Base-by-base conservation (phyloP, 768 basidiomycete species). In the Lactarius deliciosus region DNA sequence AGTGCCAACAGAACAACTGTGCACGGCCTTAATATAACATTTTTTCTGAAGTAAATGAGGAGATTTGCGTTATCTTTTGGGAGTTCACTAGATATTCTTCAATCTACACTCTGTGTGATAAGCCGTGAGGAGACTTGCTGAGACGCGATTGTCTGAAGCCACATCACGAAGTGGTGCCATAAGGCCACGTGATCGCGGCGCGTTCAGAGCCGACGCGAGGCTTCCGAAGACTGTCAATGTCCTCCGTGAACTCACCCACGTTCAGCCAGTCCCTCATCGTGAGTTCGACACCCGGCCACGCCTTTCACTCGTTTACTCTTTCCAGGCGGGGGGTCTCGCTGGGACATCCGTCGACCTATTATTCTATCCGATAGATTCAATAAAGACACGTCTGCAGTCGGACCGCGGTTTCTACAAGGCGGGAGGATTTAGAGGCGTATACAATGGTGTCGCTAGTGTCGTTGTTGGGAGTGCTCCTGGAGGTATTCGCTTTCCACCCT, bases 341-440 rank as follows among this genome's bases (percentile, higher is more conserved):
- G 96, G 96, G 32, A 90, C 93, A 9, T 83, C 94, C 2, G 96
- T 98, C 20, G 96, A 99, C 78, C 83, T 98, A 55, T 83, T 97
- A 25, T 96, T 99, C 80, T 99, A 94, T 76, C 96, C 96, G 1
- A 87, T 99, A 64, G 96, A 99, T 79, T 97, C 96, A 0, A 78
- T 98, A 75, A 99, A 99, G 79, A 98, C 97, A 45, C 89, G 96
- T 57, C 82, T 97, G 40, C 96, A 99, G 73, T 90, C 94, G 7
- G 75, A 86, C 3, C 88, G 92, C 73, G 97, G 96, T 20, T 98
- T 99, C 76, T 75, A 85, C 55, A 79, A 80, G 34, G 88, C 94
- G 2, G 96, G 96, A 18, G 97, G 95, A 0, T 92, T 98, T 76
- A 85, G 78, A 60, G 95, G 94, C 10, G 84, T 98, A 7, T 99